phyloP scores from a whole-genome alignment of 164 flowering plant species.

The Pachysandra terminalis region DNA sequence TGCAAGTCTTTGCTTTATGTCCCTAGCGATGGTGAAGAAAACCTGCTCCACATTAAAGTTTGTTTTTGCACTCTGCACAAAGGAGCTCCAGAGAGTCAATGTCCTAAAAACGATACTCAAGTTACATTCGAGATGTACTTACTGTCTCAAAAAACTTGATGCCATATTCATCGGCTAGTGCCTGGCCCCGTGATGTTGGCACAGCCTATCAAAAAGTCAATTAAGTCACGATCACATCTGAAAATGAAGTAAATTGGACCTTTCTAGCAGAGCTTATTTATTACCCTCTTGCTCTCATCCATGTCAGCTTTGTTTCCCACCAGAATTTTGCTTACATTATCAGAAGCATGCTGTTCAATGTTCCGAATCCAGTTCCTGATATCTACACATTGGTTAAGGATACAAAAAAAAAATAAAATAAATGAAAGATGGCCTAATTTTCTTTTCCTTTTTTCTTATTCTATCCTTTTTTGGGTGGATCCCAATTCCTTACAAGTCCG shows the following conservation, averaged over 20 bases:
- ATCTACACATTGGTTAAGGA: slow-evolving; percentile 47
- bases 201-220: slow-evolving; percentile 23
- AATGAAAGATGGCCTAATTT: no score
- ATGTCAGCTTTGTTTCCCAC: no score
- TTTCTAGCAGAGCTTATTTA: neutral
- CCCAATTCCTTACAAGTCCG: no score
- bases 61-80: slow-evolving; percentile 22
- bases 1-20: no score
- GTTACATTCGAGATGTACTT: slow-evolving; percentile 7
- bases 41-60: no score
- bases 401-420: no score
- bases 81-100: neutral
- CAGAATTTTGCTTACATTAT: no score
- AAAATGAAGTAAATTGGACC: neutral
- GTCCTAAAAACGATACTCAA: neutral
- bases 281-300: no score
- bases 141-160: slow-evolving; percentile 45
- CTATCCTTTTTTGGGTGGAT: no score
- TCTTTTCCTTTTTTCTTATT: slow-evolving; percentile 15
- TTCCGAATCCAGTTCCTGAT: no score
- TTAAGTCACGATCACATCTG: neutral
- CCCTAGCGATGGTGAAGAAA: slow-evolving; percentile 32
- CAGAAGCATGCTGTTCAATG: no score
- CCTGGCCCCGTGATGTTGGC: slow-evolving; percentile 38
- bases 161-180: slow-evolving; percentile 43